phyloP scores from a whole-genome alignment of 495 filamentous ascomycete species.

The Pseudomonodictys pantanalensis region DNA sequence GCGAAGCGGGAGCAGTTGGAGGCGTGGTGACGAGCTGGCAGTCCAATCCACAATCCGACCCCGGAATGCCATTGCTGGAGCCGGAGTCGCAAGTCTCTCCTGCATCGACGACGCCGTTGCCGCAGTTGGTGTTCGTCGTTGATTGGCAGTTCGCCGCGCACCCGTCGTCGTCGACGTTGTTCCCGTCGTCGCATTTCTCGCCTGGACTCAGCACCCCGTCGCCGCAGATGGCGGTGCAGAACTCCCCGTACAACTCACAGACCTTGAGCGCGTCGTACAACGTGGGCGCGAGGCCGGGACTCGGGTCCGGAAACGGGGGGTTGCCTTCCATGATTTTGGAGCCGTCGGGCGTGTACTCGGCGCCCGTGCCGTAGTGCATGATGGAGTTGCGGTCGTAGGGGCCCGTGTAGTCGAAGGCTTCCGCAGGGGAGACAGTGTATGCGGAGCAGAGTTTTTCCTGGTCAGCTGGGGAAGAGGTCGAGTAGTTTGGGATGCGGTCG shows the following conservation, averaged over 20 bases:
- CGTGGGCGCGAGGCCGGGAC: background rate
- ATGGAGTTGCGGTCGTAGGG: constrained; percentile 14
- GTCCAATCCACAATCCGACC: background rate
- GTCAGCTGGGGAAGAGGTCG: background rate
- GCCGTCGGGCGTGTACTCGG: background rate
- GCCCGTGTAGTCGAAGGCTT: constrained; percentile 13
- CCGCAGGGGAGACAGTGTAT: background rate
- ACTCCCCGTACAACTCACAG: constrained; percentile 16
- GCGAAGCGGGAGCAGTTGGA: background rate
- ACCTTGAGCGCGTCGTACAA: constrained; percentile 1
- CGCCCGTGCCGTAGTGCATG: constrained; percentile 18
- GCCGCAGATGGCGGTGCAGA: constrained; percentile 13
- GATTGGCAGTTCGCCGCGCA: constrained; percentile 2
- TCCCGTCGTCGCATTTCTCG: constrained; percentile 12
- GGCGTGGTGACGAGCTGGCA: background rate
- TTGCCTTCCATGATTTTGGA: background rate
- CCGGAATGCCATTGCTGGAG: constrained; percentile 2
- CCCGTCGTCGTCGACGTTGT: constrained; percentile 3
- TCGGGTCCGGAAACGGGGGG: constrained; percentile 2
- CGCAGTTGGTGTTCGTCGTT: background rate
- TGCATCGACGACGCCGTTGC: background rate
- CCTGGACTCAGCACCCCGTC: constrained; percentile 15
- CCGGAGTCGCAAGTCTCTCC: constrained; percentile 14
- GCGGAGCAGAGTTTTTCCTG: constrained; percentile 1
- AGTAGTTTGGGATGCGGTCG: constrained; percentile 4